phyloP scores from a whole-genome alignment of 345 rosid genomes.

The Arabis alpina region DNA sequence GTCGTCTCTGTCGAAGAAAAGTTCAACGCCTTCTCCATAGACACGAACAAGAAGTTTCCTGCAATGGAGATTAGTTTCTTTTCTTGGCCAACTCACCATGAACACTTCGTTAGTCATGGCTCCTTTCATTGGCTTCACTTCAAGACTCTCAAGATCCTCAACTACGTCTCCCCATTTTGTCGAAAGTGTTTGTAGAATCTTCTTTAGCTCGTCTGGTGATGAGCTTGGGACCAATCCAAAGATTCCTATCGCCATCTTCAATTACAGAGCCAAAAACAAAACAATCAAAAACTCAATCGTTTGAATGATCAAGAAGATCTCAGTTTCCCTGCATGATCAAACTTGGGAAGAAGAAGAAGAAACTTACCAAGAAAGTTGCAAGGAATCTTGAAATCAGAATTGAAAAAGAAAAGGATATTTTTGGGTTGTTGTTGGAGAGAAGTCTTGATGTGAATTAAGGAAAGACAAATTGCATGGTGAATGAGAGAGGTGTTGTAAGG shows the following conservation, averaged over 20 bases:
- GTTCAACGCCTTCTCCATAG: conserved; percentile 89
- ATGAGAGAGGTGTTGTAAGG: conserved; percentile 26
- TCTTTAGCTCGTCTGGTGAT: conserved; percentile 65
- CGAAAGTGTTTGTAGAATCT: conserved; percentile 52
- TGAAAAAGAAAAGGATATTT: too few relatives aligned
- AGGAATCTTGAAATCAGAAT: background rate
- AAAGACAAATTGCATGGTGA: conserved; percentile 41
- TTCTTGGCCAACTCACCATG: conserved; percentile 76
- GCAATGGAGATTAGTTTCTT: conserved; percentile 38
- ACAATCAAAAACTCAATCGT: background rate
- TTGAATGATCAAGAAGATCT: conserved; percentile 19
- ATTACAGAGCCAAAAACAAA: background rate
- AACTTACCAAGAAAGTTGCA: conserved; percentile 32
- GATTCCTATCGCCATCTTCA: conserved; percentile 59
- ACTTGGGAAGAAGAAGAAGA: conserved; percentile 15
- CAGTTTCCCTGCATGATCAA: conserved; percentile 10
- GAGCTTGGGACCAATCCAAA: conserved; percentile 49
- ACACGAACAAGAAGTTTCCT: conserved; percentile 73
- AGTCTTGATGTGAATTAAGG: conserved; percentile 37
- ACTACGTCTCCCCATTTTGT: conserved; percentile 68
- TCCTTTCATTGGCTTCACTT: conserved; percentile 68
- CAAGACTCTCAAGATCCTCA: conserved; percentile 53
- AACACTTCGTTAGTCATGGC: conserved; percentile 91
- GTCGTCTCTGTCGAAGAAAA: conserved; percentile 77
- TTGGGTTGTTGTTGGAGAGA: conserved; percentile 22